A percentile compares a stretch with the other conserved stretches of the same genome.
phyloP scores from a whole-genome alignment of 192 early-diverging fungal genomes.

The Funneliformis geosporum region DNA sequence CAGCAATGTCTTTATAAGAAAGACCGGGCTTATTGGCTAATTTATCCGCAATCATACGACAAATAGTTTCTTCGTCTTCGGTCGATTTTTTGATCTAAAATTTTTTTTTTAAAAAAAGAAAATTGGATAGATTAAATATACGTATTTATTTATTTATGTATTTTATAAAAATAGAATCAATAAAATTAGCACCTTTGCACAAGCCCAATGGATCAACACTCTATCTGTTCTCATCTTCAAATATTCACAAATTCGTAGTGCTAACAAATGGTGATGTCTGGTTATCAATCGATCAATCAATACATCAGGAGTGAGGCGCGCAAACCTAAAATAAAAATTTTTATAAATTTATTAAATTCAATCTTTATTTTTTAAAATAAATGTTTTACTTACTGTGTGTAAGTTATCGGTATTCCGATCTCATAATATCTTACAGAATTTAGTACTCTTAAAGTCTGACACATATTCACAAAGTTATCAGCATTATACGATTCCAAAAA shows the following conservation, averaged over 20 bases:
- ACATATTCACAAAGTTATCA: constrained; percentile 86
- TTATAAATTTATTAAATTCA: constrained; percentile 25
- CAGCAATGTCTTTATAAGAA: constrained; percentile 91
- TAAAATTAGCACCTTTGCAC: constrained; percentile 69
- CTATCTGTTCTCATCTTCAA: constrained; percentile 75
- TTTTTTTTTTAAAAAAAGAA: too few relatives aligned
- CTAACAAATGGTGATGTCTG: constrained; percentile 83
- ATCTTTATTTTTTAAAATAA: not conserved
- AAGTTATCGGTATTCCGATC: constrained; percentile 89
- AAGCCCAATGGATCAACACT: constrained; percentile 95
- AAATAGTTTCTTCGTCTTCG: constrained; percentile 87
- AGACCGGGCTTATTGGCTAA: constrained; percentile 70
- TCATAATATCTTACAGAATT: constrained; percentile 84
- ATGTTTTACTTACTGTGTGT: constrained; percentile 66
- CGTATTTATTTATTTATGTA: not conserved
- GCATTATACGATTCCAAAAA: constrained; percentile 88
- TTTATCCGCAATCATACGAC: constrained; percentile 76
- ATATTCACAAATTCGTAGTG: constrained; percentile 82
- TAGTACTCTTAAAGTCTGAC: constrained; percentile 80
- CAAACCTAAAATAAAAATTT: constrained; percentile 52
- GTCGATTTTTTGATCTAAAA: constrained; percentile 75
- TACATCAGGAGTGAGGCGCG: constrained; percentile 74
- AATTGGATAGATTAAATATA: constrained; percentile 18
- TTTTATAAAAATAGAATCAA: not conserved
- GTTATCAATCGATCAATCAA: constrained; percentile 82